A percentile compares a stretch with the other conserved stretches of the same genome.
Evolutionary conservation across 108 stramenopile species (phyloP).

Genomic region (Schizochytrium sp.): DNA sequence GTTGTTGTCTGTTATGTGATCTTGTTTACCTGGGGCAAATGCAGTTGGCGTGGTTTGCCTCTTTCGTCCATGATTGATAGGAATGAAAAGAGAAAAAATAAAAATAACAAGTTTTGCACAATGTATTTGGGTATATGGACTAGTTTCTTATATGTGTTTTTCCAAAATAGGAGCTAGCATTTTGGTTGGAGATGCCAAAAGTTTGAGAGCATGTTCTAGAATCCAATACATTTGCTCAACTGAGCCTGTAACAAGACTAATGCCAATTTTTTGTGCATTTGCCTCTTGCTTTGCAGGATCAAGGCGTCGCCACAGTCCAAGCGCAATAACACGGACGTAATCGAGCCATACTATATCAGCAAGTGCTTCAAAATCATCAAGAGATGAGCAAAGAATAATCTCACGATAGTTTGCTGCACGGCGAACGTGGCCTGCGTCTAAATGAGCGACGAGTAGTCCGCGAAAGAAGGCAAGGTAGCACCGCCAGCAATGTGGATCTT

Average conservation of each 20-base stretch:
- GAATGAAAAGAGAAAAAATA: too few species aligned
- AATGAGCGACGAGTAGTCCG: neutral
- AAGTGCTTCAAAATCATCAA: neutral
- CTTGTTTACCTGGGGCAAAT: too few species aligned
- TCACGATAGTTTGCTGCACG: neutral
- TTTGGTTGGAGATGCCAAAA: neutral
- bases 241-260: slow-evolving; percentile 58
- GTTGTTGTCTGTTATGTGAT: too few species aligned
- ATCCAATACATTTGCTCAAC: slow-evolving; percentile 12
- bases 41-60: too few species aligned
- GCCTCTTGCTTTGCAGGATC: slow-evolving; percentile 21
- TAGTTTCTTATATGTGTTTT: neutral
- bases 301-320: slow-evolving; percentile 39
- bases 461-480: neutral
- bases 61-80: too few species aligned
- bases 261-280: slow-evolving; percentile 41
- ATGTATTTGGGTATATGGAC: too few species aligned
- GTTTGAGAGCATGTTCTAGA: neutral
- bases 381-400: neutral
- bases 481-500: neutral
- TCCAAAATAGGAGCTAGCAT: neutral
- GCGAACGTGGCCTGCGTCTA: slow-evolving; percentile 7
- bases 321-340: slow-evolving; percentile 13
- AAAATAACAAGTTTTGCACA: too few species aligned
- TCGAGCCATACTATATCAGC: slow-evolving; percentile 11